Conservation (phyloP, 208 protist genomes). For the Wallacemonas sp. region DNA sequence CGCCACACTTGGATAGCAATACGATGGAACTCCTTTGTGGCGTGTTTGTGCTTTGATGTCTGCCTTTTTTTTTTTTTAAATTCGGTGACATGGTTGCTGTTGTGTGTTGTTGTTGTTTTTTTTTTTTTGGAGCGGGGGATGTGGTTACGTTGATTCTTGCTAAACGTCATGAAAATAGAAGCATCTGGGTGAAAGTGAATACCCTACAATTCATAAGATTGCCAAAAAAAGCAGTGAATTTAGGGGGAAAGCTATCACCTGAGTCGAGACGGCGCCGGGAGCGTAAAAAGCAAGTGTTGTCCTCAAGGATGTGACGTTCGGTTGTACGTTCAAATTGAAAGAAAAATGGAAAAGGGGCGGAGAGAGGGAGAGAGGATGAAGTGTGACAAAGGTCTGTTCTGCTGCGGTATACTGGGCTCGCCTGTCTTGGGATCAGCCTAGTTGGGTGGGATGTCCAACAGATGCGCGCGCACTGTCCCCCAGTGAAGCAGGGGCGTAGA, state of each 20-base stretch:
- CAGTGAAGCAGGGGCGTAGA: no score
- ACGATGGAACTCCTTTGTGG: no score
- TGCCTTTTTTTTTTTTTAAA: slow-evolving; percentile 11
- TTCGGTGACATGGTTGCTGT: not conserved
- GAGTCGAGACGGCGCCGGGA: no score
- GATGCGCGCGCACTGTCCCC: no score
- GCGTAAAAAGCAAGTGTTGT: no score
- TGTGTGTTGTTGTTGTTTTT: not conserved
- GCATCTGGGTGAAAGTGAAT: slow-evolving; percentile 16
- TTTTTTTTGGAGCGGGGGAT: not conserved
- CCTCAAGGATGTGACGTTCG: no score
- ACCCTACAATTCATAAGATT: slow-evolving; percentile 11
- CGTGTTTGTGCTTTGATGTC: not conserved
- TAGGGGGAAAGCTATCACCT: slow-evolving; percentile 18
- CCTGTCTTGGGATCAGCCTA: no score
- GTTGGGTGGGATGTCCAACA: no score
- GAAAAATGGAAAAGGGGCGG: not conserved
- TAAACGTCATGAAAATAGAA: not conserved
- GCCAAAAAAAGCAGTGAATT: slow-evolving; percentile 2
- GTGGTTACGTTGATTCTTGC: no score
- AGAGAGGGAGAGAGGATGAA: not conserved
- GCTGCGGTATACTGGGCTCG: no score
- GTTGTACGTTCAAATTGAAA: not conserved
- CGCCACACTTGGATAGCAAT: no score
- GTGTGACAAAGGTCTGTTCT: no score